Conservation (phyloP, 306 rosid genomes). For the Malus asiatica region DNA sequence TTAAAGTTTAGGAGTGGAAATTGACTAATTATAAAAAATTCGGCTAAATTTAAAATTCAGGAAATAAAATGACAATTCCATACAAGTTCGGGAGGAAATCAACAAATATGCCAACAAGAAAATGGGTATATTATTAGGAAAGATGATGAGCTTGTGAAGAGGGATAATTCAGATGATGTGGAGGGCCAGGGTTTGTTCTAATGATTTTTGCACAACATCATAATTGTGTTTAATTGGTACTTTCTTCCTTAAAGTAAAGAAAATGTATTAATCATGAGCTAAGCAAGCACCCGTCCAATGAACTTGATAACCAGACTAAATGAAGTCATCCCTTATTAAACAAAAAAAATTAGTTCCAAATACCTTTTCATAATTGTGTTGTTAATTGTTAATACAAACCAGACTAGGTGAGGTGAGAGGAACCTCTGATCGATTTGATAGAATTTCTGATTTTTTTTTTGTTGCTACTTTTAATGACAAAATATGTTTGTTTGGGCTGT, state of each 20-base stretch:
- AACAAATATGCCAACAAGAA: background rate
- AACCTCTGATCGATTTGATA: background rate
- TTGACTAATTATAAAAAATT: too few species aligned
- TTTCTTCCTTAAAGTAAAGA: slow-evolving; percentile 23
- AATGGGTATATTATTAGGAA: background rate
- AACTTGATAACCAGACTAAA: slow-evolving; percentile 4
- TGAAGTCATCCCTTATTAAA: slow-evolving; percentile 3
- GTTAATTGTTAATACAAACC: background rate
- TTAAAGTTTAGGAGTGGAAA: too few species aligned
- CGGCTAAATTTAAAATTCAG: too few species aligned
- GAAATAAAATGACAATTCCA: too few species aligned
- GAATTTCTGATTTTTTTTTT: background rate
- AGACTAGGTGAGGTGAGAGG: too few species aligned
- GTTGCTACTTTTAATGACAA: background rate
- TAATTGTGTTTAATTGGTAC: slow-evolving; percentile 32
- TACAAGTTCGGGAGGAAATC: too few species aligned
- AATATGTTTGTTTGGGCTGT: background rate
- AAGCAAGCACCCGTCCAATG: slow-evolving; percentile 18
- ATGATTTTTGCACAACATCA: slow-evolving; percentile 26
- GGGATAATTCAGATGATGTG: background rate
- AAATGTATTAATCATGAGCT: slow-evolving; percentile 20
- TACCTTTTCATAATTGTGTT: slow-evolving; percentile 2
- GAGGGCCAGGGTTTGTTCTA: slow-evolving; percentile 13
- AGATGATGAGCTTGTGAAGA: background rate
- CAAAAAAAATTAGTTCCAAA: background rate